A percentile compares a stretch with the other conserved stretches of the same genome.
Evolutionary conservation across 768 basidiomycete genomes (phyloP).

Genomic region (Phanerodontia chrysosporium): DNA sequence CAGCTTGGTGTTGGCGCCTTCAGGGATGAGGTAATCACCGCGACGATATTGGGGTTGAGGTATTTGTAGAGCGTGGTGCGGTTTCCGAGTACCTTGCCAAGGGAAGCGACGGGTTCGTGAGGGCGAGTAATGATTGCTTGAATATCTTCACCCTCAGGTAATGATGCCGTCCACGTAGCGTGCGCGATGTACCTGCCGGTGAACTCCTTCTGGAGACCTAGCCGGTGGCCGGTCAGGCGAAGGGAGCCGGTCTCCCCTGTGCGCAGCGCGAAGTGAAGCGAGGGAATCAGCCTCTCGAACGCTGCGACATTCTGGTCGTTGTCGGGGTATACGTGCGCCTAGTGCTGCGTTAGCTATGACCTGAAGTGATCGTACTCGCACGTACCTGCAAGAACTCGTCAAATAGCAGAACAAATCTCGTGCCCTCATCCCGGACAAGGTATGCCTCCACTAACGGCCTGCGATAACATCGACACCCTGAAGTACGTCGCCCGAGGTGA

Average conservation of each 20-base stretch:
- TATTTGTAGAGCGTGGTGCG: constrained; percentile 92
- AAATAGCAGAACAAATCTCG: constrained; percentile 57
- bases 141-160: constrained; percentile 57
- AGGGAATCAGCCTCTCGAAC: constrained; percentile 40
- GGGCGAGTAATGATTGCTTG: constrained; percentile 44
- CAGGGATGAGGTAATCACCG: constrained; percentile 51
- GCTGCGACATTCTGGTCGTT: constrained; percentile 39
- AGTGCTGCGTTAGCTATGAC: background rate
- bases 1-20: constrained; percentile 34
- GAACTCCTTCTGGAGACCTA: constrained; percentile 38
- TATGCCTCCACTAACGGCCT: constrained; percentile 59
- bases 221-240: constrained; percentile 55
- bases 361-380: constrained; percentile 15
- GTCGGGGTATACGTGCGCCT: constrained; percentile 70
- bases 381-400: constrained; percentile 74
- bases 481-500: constrained; percentile 34
- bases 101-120: constrained; percentile 57
- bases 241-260: constrained; percentile 37
- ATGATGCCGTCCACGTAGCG: constrained; percentile 61
- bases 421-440: constrained; percentile 37
- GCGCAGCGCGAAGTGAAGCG: constrained; percentile 54
- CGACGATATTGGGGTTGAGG: constrained; percentile 76
- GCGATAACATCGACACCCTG: constrained; percentile 60
- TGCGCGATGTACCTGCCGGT: constrained; percentile 48
- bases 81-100: constrained; percentile 84